A percentile compares a stretch with the other conserved stretches of the same genome.
Evolutionary conservation across 1,284 basidiomycete genomes (phyloP).

Genomic region (Papiliotrema fonsecae): DNA sequence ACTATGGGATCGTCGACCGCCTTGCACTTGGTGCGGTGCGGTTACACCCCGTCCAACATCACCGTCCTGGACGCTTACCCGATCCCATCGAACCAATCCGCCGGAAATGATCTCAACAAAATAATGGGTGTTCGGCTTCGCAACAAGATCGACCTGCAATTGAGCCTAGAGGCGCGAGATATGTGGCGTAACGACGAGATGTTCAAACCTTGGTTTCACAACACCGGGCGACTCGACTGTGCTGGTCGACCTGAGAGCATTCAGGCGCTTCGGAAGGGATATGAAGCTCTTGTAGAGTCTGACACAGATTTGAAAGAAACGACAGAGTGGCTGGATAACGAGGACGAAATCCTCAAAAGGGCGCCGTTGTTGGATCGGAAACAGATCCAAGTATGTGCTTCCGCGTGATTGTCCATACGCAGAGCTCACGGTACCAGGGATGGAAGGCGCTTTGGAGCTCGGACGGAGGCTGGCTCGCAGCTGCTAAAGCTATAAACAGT

Average conservation of each 20-base stretch:
- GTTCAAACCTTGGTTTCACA: constrained; percentile 35
- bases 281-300: constrained; percentile 9
- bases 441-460: constrained; percentile 26
- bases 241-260: constrained; percentile 7
- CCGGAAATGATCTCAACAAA: constrained; percentile 46
- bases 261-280: constrained; percentile 14
- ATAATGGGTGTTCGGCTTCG: constrained; percentile 19
- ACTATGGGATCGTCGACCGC: constrained; percentile 45
- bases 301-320: constrained; percentile 9
- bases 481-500: constrained; percentile 30
- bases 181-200: constrained; percentile 37
- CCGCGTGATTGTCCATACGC: not conserved
- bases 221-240: constrained; percentile 23
- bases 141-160: constrained; percentile 6
- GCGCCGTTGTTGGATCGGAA: constrained; percentile 19
- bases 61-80: constrained; percentile 36
- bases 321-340: constrained; percentile 27
- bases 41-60: constrained; percentile 34
- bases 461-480: constrained; percentile 39
- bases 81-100: constrained; percentile 35
- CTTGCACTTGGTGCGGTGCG: constrained; percentile 34
- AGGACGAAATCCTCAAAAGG: constrained; percentile 24
- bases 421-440: constrained; percentile 16
- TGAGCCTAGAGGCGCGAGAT: constrained; percentile 25
- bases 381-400: constrained; percentile 18